Conservation (phyloP, 352 stramenopile genomes). For the Halophytophthora polymorphica region DNA sequence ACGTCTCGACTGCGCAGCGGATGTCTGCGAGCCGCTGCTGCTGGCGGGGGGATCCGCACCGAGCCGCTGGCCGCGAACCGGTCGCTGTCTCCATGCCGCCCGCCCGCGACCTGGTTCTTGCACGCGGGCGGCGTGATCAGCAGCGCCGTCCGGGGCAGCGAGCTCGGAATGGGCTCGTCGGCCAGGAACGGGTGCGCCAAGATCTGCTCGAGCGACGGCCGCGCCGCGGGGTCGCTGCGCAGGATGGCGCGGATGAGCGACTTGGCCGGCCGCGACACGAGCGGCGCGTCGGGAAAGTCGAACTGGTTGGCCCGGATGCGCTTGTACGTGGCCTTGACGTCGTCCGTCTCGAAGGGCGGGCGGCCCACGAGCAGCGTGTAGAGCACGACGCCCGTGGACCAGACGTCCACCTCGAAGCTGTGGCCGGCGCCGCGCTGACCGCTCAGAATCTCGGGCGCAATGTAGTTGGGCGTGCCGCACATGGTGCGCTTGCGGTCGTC, state of each 20-base stretch:
- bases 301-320: slow-evolving; percentile 97
- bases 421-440: slow-evolving; percentile 89
- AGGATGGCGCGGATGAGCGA: slow-evolving; percentile 75
- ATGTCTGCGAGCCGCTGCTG: slow-evolving; percentile 28
- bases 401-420: slow-evolving; percentile 98
- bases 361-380: slow-evolving; percentile 97
- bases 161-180: slow-evolving; percentile 51
- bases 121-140: slow-evolving; percentile 68
- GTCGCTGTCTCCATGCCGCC: slow-evolving; percentile 21
- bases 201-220: slow-evolving; percentile 76
- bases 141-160: slow-evolving; percentile 59
- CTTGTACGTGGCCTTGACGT: slow-evolving; percentile 98
- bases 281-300: slow-evolving; percentile 88
- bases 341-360: slow-evolving; percentile 96
- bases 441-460: slow-evolving; percentile 91
- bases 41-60: slow-evolving; percentile 17
- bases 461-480: slow-evolving; percentile 94
- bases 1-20: slow-evolving; percentile 34
- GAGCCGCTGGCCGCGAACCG: slow-evolving; percentile 21
- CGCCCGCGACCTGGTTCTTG: slow-evolving; percentile 30
- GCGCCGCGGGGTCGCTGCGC: slow-evolving; percentile 58
- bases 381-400: slow-evolving; percentile 97
- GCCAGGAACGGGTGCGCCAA: slow-evolving; percentile 75
- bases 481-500: slow-evolving; percentile 96
- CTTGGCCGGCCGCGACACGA: slow-evolving; percentile 81